Conservation (phyloP, 73 alveolate genomes). For the Tetrahymena elliotti region DNA sequence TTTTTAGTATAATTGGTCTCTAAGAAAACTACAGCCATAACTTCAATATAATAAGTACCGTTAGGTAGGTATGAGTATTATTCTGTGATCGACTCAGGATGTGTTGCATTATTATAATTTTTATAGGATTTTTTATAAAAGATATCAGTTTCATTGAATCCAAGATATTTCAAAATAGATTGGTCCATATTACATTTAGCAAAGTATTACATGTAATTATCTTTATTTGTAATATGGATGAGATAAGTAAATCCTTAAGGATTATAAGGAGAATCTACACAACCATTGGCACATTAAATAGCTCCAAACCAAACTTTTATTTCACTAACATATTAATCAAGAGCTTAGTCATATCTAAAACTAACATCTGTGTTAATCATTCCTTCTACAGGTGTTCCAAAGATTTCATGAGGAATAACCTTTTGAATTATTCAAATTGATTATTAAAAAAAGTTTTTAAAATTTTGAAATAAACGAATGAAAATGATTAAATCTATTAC, state of each 20-base stretch:
- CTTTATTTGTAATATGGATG: background rate
- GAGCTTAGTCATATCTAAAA: background rate
- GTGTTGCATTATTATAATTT: background rate
- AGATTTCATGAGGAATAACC: background rate
- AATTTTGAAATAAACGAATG: background rate
- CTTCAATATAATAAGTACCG: background rate
- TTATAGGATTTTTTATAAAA: background rate
- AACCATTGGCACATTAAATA: background rate
- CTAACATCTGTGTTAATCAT: background rate
- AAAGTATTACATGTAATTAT: background rate
- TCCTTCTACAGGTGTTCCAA: background rate
- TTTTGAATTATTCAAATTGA: background rate
- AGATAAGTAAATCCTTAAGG: background rate
- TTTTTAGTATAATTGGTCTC: background rate
- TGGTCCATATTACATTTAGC: background rate
- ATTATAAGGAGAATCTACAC: background rate
- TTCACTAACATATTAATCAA: background rate
- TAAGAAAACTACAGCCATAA: background rate
- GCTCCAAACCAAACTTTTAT: background rate
- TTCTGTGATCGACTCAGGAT: background rate
- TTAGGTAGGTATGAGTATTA: background rate
- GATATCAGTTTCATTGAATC: background rate
- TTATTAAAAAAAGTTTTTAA: background rate
- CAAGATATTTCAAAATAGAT: background rate
- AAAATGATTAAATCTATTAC: too few species aligned